Evolutionary conservation across 768 basidiomycete species (phyloP), one percentile per base, ranked within the genome.

Genomic region (Clavaria fumosa): DNA sequence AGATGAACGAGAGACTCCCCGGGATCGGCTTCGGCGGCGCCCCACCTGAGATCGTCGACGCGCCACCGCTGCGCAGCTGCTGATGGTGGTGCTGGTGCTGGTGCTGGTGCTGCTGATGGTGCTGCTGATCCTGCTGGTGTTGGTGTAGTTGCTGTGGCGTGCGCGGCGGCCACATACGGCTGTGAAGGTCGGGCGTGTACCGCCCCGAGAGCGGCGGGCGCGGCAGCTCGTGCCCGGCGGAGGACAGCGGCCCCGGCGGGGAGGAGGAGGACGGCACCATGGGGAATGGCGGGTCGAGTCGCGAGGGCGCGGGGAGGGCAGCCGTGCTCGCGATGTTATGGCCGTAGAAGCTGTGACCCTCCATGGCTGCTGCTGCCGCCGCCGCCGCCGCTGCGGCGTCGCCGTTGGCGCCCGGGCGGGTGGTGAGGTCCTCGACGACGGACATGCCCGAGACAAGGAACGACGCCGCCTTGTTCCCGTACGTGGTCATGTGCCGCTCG

Each of bases 311-410:
- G 26, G 9, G n/a, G n/a, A n/a, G n/a, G n/a, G n/a, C n/a, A n/a
- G 58, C 55, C 1, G 58, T 56, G 24, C 60, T 54, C 7, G 60
- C 63, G 26, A 67, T 47, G 35, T 69, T 67, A 47, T 64, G 65
- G 5, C 64, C 66, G 43, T 68, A 67, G 46, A 68, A 67, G 35
- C 59, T 59, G 36, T 62, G 63, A 3, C 52, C 42, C n/a, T n/a
- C n/a, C n/a, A n/a, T n/a, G n/a, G n/a, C n/a, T n/a, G n/a, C n/a
- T n/a, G n/a, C n/a, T n/a, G n/a, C n/a, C n/a, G n/a, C n/a, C n/a
- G n/a, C n/a, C n/a, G n/a, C n/a, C n/a, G n/a, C n/a, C n/a, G n/a
- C n/a, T n/a, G n/a, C n/a, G 15, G 42, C 27, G 31, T 42, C 37
- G 23, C 37, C 40, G 15, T 35, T 27, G 14, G 31, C 39, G 23